Evolutionary conservation across 192 early-diverging fungal genomes (phyloP).

Genomic region (Ambispora gerdemannii): DNA sequence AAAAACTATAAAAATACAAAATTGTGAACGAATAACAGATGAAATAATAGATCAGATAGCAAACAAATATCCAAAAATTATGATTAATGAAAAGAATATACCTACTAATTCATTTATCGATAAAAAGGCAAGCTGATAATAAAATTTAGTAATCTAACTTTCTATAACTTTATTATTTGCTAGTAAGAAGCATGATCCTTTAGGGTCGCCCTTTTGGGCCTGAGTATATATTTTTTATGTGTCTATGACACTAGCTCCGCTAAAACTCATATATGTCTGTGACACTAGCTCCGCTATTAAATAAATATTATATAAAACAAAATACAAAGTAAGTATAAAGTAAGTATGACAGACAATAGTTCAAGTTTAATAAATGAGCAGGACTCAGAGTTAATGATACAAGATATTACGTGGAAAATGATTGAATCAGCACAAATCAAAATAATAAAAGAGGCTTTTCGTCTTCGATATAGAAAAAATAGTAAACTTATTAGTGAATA

Average conservation of each 20-base stretch:
- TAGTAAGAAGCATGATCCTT: too few relatives aligned
- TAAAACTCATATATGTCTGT: background rate
- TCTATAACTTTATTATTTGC: background rate
- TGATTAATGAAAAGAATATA: constrained; percentile 11
- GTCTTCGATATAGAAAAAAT: constrained; percentile 4
- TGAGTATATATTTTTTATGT: too few relatives aligned
- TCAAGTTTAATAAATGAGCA: constrained; percentile 2
- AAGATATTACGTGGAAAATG: too few relatives aligned
- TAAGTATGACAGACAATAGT: constrained; percentile 1
- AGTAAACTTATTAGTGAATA: background rate
- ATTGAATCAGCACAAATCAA: background rate
- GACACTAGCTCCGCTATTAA: background rate
- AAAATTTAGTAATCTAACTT: background rate
- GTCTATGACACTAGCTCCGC: constrained; percentile 2
- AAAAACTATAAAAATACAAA: constrained; percentile 3
- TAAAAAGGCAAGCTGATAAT: background rate
- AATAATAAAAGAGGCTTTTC: constrained; percentile 13
- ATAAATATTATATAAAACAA: constrained; percentile 3
- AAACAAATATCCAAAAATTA: constrained; percentile 14
- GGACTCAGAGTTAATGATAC: background rate
- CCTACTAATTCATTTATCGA: background rate
- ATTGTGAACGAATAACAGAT: constrained; percentile 2
- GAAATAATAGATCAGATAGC: constrained; percentile 4
- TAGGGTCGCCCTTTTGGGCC: too few relatives aligned
- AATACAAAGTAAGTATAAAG: background rate